These are phyloP conservation scores for Plasmodium malariae DNA, from an alignment of 169 alveolate genomes.

Conservation along the genomic window DNA sequence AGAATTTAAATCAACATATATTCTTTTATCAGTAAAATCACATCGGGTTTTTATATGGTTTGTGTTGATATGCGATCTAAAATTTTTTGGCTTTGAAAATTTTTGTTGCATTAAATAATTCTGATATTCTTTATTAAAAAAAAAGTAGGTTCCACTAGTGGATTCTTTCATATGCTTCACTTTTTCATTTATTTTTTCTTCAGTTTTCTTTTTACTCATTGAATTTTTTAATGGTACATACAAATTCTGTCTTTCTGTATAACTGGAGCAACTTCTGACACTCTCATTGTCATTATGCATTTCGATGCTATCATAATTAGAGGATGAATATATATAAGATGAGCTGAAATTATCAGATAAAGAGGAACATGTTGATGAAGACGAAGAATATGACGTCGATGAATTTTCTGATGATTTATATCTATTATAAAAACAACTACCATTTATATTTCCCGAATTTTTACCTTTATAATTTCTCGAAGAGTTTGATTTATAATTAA, in stretches of 20 bases:
- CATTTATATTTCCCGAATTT: background rate
- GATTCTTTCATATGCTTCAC: background rate
- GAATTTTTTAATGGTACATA: background rate
- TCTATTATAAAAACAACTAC: background rate
- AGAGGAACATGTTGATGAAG: slow-evolving; percentile 8
- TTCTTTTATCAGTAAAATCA: slow-evolving; percentile 68
- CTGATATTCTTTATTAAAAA: slow-evolving; percentile 50
- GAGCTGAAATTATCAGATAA: background rate
- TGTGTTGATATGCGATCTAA: slow-evolving; percentile 47
- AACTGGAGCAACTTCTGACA: background rate
- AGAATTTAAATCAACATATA: slow-evolving; percentile 69
- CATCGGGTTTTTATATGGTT: slow-evolving; percentile 21
- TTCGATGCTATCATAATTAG: background rate
- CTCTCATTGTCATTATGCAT: background rate
- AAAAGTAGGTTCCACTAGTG: background rate
- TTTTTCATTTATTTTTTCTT: background rate
- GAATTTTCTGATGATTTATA: slow-evolving; percentile 10
- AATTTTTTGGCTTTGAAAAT: slow-evolving; percentile 51
- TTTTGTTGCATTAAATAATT: slow-evolving; percentile 56
- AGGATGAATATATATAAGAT: slow-evolving; percentile 1
- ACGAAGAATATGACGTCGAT: slow-evolving; percentile 11
- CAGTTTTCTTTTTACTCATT: background rate
- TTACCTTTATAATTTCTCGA: slow-evolving; percentile 14
- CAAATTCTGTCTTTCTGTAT: slow-evolving; percentile 1
- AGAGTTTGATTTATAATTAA: slow-evolving; percentile 2